Evolutionary conservation across 2,329 filamentous ascomycete species (phyloP), one percentile per base, ranked within the genome.

Genomic region (Monilinia polystroma): DNA sequence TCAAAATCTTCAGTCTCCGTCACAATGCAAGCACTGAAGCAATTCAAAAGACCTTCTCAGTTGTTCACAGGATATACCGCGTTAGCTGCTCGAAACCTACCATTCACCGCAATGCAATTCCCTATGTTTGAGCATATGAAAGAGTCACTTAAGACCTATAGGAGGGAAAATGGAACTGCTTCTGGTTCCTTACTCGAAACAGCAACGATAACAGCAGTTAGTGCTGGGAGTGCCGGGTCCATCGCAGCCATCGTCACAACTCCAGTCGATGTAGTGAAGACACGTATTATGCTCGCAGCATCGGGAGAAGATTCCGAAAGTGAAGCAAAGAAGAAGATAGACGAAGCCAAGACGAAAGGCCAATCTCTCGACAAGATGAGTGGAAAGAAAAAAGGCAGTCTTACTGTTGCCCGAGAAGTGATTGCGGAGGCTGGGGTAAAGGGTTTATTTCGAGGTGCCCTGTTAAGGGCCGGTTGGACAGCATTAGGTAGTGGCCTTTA

Each of bases 191-290:
- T 95, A 18, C 70, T 86, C 6, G 89, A 94, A 78, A 88, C 88
- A 32, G 91, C 87, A 0, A 67, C 84, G 2, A 85, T 94, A 54
- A 95, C 91, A 0, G 92, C 90, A 0, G 67, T 84, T 4, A 91
- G 90, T 74, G 93, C 92, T 0, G 91, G 89, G 2, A 77, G 84
- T 20, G 91, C 92, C 0, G 93, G 93, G 0, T 86, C 87, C 7
- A 77, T 94, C 11, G 89, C 92, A 0, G 90, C 93, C 0, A 84
- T 91, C 12, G 77, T 95, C n/a, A 97, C 93, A 1, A 96, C 93
- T 62, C 93, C 93, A 0, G 87, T 93, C 66, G 93, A 97, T 77
- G 92, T 96, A 12, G 85, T 97, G 32, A 96, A 97, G 81, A 96
- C 93, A 70, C 81, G 91, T 60, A 90, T 96, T 78, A 97, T 96